A percentile compares a stretch with the other conserved stretches of the same genome.
These are phyloP conservation scores for Verticillium albo-atrum DNA, from an alignment of 2,329 filamentous ascomycete species.

Conservation along the genomic window DNA sequence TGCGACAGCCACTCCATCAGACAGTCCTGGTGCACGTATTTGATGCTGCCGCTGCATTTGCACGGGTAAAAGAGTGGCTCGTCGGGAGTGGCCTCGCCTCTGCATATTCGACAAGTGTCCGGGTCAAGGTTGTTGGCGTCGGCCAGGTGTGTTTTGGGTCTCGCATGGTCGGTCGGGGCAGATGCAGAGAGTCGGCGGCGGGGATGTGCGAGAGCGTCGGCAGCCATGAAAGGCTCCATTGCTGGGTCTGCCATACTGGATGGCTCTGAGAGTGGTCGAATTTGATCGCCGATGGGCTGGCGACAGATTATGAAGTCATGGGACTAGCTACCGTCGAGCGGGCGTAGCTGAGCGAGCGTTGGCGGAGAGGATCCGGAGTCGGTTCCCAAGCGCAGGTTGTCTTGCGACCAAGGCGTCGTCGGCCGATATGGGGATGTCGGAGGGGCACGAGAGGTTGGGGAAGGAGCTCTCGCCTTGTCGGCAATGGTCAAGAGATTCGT, in stretches of 20 bases:
- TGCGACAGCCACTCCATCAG: constrained; percentile 98
- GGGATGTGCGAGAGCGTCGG: constrained; percentile 20
- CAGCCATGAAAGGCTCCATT: constrained; percentile 16
- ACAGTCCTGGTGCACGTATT: constrained; percentile 96
- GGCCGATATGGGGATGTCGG: background rate
- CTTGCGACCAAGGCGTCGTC: background rate
- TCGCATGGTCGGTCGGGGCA: constrained; percentile 2
- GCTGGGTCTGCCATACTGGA: constrained; percentile 16
- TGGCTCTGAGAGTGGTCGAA: background rate
- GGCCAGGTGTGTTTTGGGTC: constrained; percentile 4
- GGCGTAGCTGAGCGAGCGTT: background rate
- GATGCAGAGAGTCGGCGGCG: constrained; percentile 17
- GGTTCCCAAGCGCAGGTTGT: background rate
- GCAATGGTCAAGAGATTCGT: background rate
- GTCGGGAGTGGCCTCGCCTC: constrained; percentile 74
- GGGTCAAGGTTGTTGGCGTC: constrained; percentile 36
- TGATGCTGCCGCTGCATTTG: constrained; percentile 98
- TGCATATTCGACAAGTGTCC: constrained; percentile 95
- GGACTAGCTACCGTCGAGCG: background rate
- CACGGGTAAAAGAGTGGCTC: constrained; percentile 96
- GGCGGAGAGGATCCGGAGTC: background rate
- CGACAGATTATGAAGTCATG: constrained; percentile 9
- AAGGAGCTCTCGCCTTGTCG: background rate
- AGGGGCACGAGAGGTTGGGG: background rate
- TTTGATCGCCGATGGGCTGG: background rate